These are phyloP conservation scores for Croton setiger DNA, from an alignment of 441 rosid species.

Conservation along the genomic window DNA sequence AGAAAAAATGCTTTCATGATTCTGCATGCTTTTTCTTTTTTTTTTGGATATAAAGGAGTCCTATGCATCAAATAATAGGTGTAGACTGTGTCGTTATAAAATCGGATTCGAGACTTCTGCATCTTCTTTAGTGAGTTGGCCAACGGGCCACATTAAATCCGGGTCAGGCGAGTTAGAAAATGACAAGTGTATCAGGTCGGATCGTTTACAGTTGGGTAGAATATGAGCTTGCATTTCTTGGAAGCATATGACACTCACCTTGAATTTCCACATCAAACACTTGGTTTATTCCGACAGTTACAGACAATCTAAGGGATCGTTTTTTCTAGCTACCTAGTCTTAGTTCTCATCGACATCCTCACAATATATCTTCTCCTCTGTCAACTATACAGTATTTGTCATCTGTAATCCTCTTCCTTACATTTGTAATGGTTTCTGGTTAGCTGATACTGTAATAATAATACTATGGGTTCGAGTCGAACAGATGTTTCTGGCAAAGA, in stretches of 20 bases:
- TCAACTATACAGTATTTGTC: constrained; percentile 12
- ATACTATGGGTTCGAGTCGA: constrained; percentile 37
- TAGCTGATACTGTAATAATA: background rate
- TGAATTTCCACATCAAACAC: constrained; percentile 8
- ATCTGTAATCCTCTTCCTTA: constrained; percentile 17
- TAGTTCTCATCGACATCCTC: constrained; percentile 37
- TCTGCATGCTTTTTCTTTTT: no score
- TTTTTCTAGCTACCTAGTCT: constrained; percentile 14
- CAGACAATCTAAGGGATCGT: constrained; percentile 28
- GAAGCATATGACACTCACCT: constrained; percentile 9
- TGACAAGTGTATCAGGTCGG: no score
- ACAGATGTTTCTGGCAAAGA: constrained; percentile 44
- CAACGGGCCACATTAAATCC: background rate
- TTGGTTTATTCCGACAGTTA: constrained; percentile 22
- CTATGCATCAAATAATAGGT: no score
- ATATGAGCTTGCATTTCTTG: constrained; percentile 12
- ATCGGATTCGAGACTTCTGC: no score
- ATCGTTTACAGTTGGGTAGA: no score
- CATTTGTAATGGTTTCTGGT: background rate
- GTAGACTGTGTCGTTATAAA: no score
- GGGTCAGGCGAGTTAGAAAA: constrained; percentile 3
- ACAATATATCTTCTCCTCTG: background rate
- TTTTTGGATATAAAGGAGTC: no score
- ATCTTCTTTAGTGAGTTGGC: no score
- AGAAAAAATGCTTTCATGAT: no score